A percentile compares a stretch with the other conserved stretches of the same genome.
These are phyloP conservation scores for Melaleuca alternifolia DNA, from an alignment of 345 rosid species.

Conservation along the genomic window DNA sequence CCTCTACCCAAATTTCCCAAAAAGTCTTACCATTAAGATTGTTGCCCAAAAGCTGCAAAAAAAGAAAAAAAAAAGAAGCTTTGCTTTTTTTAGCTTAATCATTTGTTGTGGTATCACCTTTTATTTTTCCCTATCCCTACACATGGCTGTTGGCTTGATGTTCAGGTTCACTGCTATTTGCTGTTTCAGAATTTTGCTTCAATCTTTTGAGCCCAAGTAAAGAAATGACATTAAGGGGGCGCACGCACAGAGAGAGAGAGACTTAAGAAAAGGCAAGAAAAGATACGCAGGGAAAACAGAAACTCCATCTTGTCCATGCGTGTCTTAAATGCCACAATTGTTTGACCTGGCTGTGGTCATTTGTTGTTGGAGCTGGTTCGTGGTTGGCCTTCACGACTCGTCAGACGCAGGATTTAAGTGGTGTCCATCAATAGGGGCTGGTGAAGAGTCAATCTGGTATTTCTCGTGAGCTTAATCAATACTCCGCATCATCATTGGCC, in stretches of 20 bases:
- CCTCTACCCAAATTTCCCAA: not conserved
- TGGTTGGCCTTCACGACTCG: not conserved
- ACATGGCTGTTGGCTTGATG: not conserved
- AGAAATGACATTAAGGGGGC: not conserved
- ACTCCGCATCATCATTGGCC: not conserved
- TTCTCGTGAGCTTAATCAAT: conserved; percentile 3
- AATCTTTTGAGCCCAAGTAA: not conserved
- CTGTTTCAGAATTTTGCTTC: not conserved
- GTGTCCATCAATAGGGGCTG: not conserved
- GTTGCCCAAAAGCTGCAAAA: not conserved
- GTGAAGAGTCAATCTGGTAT: not conserved
- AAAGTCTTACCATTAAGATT: not conserved
- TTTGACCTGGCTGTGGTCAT: not conserved
- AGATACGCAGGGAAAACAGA: not conserved
- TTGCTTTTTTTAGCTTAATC: not conserved
- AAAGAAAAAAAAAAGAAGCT: not conserved
- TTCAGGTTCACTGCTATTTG: not conserved
- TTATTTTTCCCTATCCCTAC: not conserved
- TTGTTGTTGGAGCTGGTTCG: not conserved
- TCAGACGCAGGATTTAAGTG: not conserved
- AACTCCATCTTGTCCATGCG: conserved; percentile 4
- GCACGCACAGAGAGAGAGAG: not conserved
- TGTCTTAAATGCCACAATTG: conserved; percentile 8
- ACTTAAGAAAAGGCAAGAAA: not conserved
- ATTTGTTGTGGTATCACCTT: not conserved